A percentile compares a stretch with the other conserved stretches of the same genome.
Conservation (phyloP, 2,329 filamentous ascomycete genomes). For the Cercospora sesami region DNA sequence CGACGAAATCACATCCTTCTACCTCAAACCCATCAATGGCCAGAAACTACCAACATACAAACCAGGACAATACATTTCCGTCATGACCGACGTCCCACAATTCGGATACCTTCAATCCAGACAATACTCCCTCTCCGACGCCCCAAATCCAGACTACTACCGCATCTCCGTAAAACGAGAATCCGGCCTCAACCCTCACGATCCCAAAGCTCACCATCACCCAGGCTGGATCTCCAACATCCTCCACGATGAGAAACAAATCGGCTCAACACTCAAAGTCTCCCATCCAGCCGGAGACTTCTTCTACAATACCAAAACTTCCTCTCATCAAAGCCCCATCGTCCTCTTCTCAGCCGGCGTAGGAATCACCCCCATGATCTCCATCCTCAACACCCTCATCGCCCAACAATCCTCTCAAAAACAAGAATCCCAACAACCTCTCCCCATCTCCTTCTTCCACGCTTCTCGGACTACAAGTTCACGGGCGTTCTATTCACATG, state of each 20-base stretch:
- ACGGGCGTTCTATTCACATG: constrained; percentile 58
- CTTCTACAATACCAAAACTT: constrained; percentile 55
- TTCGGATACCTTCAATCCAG: constrained; percentile 65
- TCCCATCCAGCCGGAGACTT: constrained; percentile 65
- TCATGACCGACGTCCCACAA: constrained; percentile 59
- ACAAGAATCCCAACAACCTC: not conserved
- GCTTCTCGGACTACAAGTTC: constrained; percentile 54
- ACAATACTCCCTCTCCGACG: constrained; percentile 72
- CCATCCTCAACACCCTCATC: constrained; percentile 62
- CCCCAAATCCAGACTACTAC: constrained; percentile 61
- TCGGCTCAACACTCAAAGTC: constrained; percentile 64
- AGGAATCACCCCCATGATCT: constrained; percentile 65
- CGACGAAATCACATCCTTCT: constrained; percentile 69
- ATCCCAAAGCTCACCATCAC: constrained; percentile 52
- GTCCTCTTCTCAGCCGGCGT: constrained; percentile 69
- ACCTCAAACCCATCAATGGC: constrained; percentile 64
- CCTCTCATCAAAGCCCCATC: constrained; percentile 52
- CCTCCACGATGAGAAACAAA: constrained; percentile 61
- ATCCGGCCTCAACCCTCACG: constrained; percentile 51
- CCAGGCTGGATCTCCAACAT: constrained; percentile 70
- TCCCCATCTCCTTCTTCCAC: constrained; percentile 64
- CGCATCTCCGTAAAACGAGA: constrained; percentile 72
- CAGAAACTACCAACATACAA: constrained; percentile 62
- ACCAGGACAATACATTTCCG: constrained; percentile 71
- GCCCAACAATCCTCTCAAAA: not conserved